Evolutionary conservation across 371 early-diverging fungal species (phyloP), one percentile per base, ranked within the genome.

Genomic region (Mortierella sp.): DNA sequence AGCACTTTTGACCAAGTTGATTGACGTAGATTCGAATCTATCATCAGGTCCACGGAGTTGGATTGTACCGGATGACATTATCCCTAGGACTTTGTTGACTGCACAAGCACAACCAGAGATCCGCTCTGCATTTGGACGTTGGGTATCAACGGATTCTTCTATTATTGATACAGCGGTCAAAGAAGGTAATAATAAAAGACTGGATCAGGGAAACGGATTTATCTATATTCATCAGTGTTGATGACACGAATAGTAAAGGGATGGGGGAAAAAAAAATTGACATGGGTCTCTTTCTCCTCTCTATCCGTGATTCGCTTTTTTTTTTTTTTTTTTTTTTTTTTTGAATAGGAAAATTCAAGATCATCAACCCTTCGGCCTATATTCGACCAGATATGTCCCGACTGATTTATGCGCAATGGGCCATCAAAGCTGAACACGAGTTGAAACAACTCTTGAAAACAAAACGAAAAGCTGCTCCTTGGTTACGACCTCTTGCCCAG

Each of bases 1-100:
- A 76, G 77, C 77, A 1, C 68, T 76, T 45, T 15, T 76, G 58
- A 76, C 77, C 23, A 76, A 64, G 52, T 68, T 76, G 18, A 76
- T 76, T n/a, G 68, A 64, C 28, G 77, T 72, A 14, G 68, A 68
- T 0, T 44, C 65, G 3, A 56, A 45, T 0, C n/a, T n/a, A n/a
- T 52, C 56, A 12, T 60, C 43, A 21, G 55, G 30, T 0, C 62
- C 57, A 6, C 64, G 26, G 0, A 23, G 64, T 16, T 76, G 77
- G 77, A 68, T 76, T 28, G 77, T 76, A n/a, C 66, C 75, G 5
- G 75, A 74, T 18, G 56, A 57, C 26, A 74, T 74, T 19, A 30
- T 74, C 4, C 72, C 77, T 2, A 45, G 28, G 15, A 37, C 62
- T 16, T 25, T 29, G 18, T 45, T 16, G n/a, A 6, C 59, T 2